Conservation (phyloP, 78 protist species). For the Bodo saltans region DNA sequence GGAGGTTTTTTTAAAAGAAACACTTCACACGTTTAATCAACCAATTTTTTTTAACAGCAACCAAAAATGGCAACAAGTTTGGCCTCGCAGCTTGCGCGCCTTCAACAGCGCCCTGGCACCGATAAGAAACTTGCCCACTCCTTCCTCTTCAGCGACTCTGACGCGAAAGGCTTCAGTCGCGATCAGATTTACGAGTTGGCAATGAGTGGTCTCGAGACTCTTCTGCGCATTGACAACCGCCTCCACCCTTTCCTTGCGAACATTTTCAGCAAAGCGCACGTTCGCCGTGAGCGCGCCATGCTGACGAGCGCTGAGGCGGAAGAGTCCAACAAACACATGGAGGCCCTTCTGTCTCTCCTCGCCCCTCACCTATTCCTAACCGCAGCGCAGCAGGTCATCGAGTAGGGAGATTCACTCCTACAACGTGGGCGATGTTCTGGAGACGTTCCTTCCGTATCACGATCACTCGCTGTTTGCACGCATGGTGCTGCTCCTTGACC, state of each 20-base stretch:
- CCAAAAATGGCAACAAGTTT: too few relatives aligned
- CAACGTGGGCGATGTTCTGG: background rate
- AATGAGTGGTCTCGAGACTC: background rate
- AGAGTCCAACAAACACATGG: background rate
- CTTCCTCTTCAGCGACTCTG: background rate
- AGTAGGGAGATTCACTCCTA: background rate
- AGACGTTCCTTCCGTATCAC: background rate
- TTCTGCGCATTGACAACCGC: background rate
- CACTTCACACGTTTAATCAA: too few relatives aligned
- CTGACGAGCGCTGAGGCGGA: background rate
- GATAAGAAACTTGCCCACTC: background rate
- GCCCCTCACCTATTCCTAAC: background rate
- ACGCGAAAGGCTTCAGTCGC: background rate
- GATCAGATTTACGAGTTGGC: background rate
- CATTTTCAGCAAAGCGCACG: background rate
- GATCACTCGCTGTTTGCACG: background rate
- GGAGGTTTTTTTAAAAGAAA: too few relatives aligned
- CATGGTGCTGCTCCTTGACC: background rate
- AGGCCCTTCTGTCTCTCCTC: background rate
- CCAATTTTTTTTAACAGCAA: too few relatives aligned
- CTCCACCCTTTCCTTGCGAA: background rate
- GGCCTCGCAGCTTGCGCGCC: background rate
- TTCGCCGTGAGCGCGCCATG: background rate
- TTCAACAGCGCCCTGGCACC: background rate
- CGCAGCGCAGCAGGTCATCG: background rate